These are phyloP conservation scores for Cladophialophora exuberans DNA, from an alignment of 2,329 filamentous ascomycete genomes.

Conservation along the genomic window DNA sequence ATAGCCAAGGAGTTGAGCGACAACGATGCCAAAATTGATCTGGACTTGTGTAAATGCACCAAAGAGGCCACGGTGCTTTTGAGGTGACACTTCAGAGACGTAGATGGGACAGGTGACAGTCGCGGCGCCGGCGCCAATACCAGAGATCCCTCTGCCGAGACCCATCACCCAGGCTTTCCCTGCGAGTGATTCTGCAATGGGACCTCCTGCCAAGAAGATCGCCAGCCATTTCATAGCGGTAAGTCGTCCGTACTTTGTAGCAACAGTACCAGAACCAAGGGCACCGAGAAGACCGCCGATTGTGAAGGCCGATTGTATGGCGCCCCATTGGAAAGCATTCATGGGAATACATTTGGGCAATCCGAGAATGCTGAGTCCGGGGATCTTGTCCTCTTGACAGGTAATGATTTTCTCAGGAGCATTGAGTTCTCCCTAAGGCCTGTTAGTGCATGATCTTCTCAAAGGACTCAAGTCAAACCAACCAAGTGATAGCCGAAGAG, in stretches of 20 bases:
- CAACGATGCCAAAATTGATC: constrained; percentile 86
- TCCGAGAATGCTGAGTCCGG: constrained; percentile 34
- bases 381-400: constrained; percentile 66
- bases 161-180: constrained; percentile 68
- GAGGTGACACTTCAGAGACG: constrained; percentile 87
- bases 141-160: constrained; percentile 76
- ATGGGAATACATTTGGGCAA: constrained; percentile 80
- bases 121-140: constrained; percentile 81
- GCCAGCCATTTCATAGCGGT: constrained; percentile 77
- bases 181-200: constrained; percentile 73
- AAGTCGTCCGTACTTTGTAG: constrained; percentile 75
- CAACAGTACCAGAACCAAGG: constrained; percentile 75
- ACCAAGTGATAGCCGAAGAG: constrained; percentile 95
- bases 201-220: constrained; percentile 74
- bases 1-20: constrained; percentile 81
- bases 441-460: constrained; percentile 8
- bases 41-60: constrained; percentile 86
- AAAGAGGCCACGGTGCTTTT: constrained; percentile 75
- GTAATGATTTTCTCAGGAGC: constrained; percentile 91
- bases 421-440: constrained; percentile 87
- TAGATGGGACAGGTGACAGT: constrained; percentile 94
- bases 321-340: constrained; percentile 77
- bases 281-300: constrained; percentile 85
- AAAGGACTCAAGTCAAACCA: constrained; percentile 37
- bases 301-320: constrained; percentile 88